Conservation (phyloP, 768 basidiomycete genomes). For the Tulasnella sp. region DNA sequence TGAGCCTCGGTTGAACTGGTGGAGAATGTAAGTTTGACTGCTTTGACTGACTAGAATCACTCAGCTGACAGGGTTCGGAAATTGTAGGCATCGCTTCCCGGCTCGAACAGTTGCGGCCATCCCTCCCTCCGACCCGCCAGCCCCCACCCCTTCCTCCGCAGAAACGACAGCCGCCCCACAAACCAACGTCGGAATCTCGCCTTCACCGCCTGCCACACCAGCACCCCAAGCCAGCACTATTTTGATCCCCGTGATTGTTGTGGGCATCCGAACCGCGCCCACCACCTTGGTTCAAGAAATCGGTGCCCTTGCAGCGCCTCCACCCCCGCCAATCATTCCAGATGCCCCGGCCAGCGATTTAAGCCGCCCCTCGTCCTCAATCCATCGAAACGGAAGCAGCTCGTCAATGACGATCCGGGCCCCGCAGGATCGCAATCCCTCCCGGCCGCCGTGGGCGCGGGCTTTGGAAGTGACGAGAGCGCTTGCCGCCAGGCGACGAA, state of each 20-base stretch:
- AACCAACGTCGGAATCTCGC: background rate
- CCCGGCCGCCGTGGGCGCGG: background rate
- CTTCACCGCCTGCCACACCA: constrained; percentile 18
- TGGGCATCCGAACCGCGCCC: constrained; percentile 27
- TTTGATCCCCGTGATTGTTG: constrained; percentile 27
- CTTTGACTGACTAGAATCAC: background rate
- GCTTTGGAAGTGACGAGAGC: background rate
- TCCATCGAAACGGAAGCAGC: background rate
- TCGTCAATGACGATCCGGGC: background rate
- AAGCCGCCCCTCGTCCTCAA: background rate
- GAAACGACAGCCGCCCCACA: constrained; percentile 17
- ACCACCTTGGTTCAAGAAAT: constrained; percentile 21
- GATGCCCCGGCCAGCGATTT: background rate
- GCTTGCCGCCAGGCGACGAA: background rate
- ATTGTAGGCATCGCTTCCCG: constrained; percentile 29
- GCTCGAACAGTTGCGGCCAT: constrained; percentile 21
- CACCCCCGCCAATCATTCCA: background rate
- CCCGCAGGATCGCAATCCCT: background rate
- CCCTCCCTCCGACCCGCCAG: background rate
- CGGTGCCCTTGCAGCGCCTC: constrained; percentile 11
- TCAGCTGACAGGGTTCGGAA: background rate
- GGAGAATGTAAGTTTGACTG: constrained; percentile 29
- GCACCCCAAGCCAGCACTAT: background rate
- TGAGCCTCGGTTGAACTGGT: constrained; percentile 31
- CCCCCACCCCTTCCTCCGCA: background rate